These are phyloP conservation scores for Teratosphaeria epicoccoides DNA, from an alignment of 2,329 filamentous ascomycete genomes.

Conservation along the genomic window DNA sequence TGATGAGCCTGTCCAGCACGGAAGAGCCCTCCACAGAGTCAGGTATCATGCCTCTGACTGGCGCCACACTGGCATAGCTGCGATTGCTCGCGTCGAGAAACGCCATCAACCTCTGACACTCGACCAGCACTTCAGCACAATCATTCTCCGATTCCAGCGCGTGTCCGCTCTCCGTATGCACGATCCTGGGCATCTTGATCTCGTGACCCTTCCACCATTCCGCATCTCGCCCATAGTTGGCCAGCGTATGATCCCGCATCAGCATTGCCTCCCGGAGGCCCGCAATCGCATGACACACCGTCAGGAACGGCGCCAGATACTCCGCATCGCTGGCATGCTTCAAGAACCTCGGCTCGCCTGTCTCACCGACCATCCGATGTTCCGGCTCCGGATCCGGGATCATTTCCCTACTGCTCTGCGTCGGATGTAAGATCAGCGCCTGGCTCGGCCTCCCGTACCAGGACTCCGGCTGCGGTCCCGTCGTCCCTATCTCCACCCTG, in stretches of 20 bases:
- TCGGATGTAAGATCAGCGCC: slow-evolving; percentile 41
- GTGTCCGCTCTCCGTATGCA: slow-evolving; percentile 29
- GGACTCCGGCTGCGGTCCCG: slow-evolving; percentile 10
- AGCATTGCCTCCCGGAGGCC: slow-evolving; percentile 48
- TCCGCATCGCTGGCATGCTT: slow-evolving; percentile 44
- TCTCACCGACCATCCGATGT: slow-evolving; percentile 35
- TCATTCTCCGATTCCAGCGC: slow-evolving; percentile 19
- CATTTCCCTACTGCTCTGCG: slow-evolving; percentile 40
- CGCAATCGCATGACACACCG: slow-evolving; percentile 53
- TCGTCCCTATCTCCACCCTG: slow-evolving; percentile 20
- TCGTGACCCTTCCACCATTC: slow-evolving; percentile 54
- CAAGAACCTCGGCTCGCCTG: slow-evolving; percentile 45
- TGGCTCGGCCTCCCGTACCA: slow-evolving; percentile 43
- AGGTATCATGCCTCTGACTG: slow-evolving; percentile 27
- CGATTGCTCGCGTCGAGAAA: slow-evolving; percentile 48
- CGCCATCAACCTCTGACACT: slow-evolving; percentile 51
- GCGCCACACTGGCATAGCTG: slow-evolving; percentile 47
- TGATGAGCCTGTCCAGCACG: slow-evolving; percentile 14
- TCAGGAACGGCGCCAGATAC: slow-evolving; percentile 48
- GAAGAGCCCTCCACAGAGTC: slow-evolving; percentile 3
- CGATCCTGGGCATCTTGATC: slow-evolving; percentile 40
- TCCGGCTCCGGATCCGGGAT: slow-evolving; percentile 40
- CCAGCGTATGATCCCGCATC: slow-evolving; percentile 32
- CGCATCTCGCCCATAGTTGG: slow-evolving; percentile 44
- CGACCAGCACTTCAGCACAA: slow-evolving; percentile 42